These are phyloP conservation scores for Prunus armeniaca DNA, from an alignment of 306 rosid genomes.

Conservation along the genomic window DNA sequence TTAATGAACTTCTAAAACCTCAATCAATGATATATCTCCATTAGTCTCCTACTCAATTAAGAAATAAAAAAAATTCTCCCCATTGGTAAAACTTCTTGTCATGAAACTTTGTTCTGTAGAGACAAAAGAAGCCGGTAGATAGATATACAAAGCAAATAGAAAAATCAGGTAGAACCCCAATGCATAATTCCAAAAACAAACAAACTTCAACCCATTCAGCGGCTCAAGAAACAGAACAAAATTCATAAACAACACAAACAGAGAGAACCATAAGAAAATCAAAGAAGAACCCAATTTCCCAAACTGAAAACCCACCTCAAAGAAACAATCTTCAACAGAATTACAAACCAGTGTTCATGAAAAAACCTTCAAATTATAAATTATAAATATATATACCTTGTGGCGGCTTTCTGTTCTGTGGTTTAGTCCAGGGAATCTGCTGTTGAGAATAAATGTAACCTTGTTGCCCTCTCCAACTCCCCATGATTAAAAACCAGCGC, in stretches of 20 bases:
- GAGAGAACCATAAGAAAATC: constrained; percentile 4
- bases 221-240: background rate
- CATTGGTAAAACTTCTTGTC: no score
- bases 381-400: constrained; percentile 35
- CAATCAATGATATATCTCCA: background rate
- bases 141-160: background rate
- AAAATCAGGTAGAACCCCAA: background rate
- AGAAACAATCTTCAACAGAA: background rate
- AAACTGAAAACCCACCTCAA: background rate
- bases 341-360: constrained; percentile 13
- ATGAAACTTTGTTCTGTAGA: background rate
- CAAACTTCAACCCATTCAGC: background rate
- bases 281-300: background rate
- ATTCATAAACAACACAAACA: background rate
- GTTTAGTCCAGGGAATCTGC: constrained; percentile 30
- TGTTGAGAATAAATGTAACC: constrained; percentile 39
- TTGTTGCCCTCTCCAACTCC: constrained; percentile 55
- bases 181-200: background rate
- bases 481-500: constrained; percentile 34
- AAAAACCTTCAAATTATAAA: background rate
- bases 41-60: background rate
- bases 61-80: background rate
- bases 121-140: background rate
- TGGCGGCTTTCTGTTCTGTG: constrained; percentile 51
- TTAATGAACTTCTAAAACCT: background rate